Percentiles rank a stretch among this genome's conserved stretches.
Conservation (phyloP, 139 green algal species). For the Chlamydomonas sp. region DNA sequence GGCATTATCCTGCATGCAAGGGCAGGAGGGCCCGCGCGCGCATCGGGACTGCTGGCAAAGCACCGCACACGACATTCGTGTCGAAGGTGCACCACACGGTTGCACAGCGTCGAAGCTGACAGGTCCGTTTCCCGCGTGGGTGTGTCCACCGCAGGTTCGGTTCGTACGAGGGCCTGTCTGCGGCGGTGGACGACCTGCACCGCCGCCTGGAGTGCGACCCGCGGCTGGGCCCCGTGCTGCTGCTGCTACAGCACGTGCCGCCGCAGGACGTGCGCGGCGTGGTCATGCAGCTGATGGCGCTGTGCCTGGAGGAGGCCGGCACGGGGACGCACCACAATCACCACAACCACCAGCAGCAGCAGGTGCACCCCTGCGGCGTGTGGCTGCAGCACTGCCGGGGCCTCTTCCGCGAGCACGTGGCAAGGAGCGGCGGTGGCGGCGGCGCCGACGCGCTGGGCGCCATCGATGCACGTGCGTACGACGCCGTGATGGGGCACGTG, state of each 20-base stretch:
- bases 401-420: too few relatives aligned
- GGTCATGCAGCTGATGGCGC: conserved; percentile 24
- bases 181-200: conserved; percentile 25
- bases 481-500: conserved; percentile 7
- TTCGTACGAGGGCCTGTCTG: conserved; percentile 17
- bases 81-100: background rate
- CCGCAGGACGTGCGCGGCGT: conserved; percentile 8
- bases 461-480: background rate
- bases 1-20: too few relatives aligned
- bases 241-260: background rate
- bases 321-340: background rate
- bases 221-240: background rate
- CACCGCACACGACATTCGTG: too few relatives aligned
- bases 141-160: background rate
- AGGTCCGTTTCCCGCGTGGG: background rate
- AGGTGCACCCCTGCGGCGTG: background rate
- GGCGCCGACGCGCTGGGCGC: background rate
- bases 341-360: background rate
- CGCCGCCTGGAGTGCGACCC: conserved; percentile 9
- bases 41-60: too few relatives aligned
- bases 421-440: background rate
- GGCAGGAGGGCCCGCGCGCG: too few relatives aligned
- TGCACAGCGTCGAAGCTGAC: background rate
- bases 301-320: background rate
- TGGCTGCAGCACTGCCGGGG: background rate